phyloP scores from a whole-genome alignment of 2,329 filamentous ascomycete species.

The Fusarium lyarnte region DNA sequence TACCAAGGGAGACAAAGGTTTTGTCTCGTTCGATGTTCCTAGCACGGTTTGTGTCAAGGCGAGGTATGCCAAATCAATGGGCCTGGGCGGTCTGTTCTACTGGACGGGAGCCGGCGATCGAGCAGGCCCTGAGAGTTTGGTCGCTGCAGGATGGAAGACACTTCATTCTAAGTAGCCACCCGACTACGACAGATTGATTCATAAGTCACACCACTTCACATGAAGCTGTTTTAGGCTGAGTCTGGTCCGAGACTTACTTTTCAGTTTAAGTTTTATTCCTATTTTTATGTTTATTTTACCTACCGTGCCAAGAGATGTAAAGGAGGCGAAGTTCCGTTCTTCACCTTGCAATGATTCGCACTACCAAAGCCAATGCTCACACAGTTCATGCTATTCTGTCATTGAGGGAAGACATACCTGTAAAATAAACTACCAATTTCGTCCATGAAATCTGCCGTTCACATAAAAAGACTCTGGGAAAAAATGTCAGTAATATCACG shows the following conservation, averaged over 20 bases:
- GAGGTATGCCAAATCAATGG: slow-evolving; percentile 62
- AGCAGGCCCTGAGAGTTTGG: slow-evolving; percentile 63
- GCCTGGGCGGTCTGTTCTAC: slow-evolving; percentile 72
- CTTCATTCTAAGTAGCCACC: slow-evolving; percentile 43
- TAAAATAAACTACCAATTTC: background rate
- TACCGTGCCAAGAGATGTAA: background rate
- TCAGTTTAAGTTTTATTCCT: background rate
- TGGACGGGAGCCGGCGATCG: slow-evolving; percentile 73
- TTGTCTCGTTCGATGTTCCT: slow-evolving; percentile 72
- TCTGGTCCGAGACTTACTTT: background rate
- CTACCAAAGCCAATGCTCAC: background rate
- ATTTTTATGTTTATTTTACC: background rate
- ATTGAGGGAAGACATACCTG: background rate
- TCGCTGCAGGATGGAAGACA: slow-evolving; percentile 67
- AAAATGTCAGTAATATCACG: background rate
- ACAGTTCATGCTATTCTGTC: background rate
- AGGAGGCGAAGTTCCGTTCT: background rate
- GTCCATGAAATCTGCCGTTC: background rate
- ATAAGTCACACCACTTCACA: background rate
- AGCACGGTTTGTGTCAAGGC: slow-evolving; percentile 70
- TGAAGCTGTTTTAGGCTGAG: background rate
- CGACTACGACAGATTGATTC: background rate
- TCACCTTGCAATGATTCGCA: background rate
- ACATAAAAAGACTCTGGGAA: background rate
- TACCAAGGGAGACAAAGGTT: slow-evolving; percentile 53